Evolutionary conservation across 2,329 filamentous ascomycete genomes (phyloP), one percentile per base, ranked within the genome.

Genomic region (Rhinocladiella similis): DNA sequence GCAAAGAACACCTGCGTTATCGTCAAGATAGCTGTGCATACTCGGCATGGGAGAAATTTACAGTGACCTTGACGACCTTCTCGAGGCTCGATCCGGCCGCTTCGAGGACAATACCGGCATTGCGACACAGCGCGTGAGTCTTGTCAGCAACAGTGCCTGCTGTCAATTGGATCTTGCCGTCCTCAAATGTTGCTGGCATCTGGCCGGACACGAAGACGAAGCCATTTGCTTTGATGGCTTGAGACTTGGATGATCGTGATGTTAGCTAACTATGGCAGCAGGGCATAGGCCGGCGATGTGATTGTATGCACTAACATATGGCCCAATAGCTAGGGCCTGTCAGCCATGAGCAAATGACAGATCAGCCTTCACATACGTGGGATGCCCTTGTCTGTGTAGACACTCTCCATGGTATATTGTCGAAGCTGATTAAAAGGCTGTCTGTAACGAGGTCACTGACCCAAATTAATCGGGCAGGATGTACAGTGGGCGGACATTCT

Each of bases 191-290:
- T 5, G 53, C 47, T 16, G 53, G 53, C 47, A 55, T 55, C 36
- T 55, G 53, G 19, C 87, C 87, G 1, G 86, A 89, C 69, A 87
- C 81, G 73, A 84, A 90, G 72, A 90, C 80, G 62, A 86, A 78
- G 63, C 83, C 82, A 63, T 84, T 83, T 59, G 86, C 86, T 63
- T 82, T 80, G 70, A 90, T 85, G 67, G 86, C 87, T 75, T 77
- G 75, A 65, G 74, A 75, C 74, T 77, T 41, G 38, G 38, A 16
- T 16, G 6, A 41, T 5, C 38, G 35, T 16, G 4, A 14, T 35
- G 35, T 14, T 9, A 38, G 35, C 35, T 14, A 13, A 16, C 5
- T 38, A 4, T 38, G 13, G n/a, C 35, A 38, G 4, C 13, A 35
- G 7, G 29, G 7, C 14, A 14, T 14, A 35, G 14, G 7, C 7